Evolutionary conservation across 2,329 filamentous ascomycete genomes (phyloP), one percentile per base, ranked within the genome.

Genomic region (Arthroderma sp.): DNA sequence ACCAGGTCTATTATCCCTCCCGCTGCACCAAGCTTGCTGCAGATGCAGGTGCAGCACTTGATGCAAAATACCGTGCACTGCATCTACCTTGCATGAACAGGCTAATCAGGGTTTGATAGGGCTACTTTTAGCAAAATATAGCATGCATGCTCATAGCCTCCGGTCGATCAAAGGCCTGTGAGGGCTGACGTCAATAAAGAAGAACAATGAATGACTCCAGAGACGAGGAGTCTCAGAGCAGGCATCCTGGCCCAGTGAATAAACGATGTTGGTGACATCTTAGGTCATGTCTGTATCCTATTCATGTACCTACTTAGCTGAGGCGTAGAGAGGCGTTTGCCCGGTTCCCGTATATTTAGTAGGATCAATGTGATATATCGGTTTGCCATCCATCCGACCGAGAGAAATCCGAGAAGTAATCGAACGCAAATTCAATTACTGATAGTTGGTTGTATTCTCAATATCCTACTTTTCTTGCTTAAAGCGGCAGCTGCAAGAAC

Each of bases 81-180:
- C 43, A 49, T 49, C 43, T 23, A 25, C 25, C 43, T 49, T 49
- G 43, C 43, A 49, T 49, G 43, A 49, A 49, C 21, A 25, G n/a
- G 43, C 23, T 49, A 49, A 49, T 49, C 43, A 49, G 43, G 43
- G 11, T 25, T 31, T 13, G 19, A 15, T 7, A 7, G 43, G 43
- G 43, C 9, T 9, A 19, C 13, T 49, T 31, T 49, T 43, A 31
- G 28, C 28, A 13, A 38, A 38, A 2, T 5, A 5, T n/a, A 38
- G 35, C 28, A 31, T 31, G 28, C 28, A 31, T 31, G 7, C 3
- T 7, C 28, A 31, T 31, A 3, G 28, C n/a, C n/a, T n/a, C n/a
- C n/a, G 28, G 28, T 4, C 28, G 28, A 38, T 38, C 35, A 13
- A 38, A 4, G 35, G 15, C 4, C 35, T 38, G 11, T 31, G 28